Base-by-base conservation (phyloP, 345 rosid species). In the Lenwebbia sp. region DNA sequence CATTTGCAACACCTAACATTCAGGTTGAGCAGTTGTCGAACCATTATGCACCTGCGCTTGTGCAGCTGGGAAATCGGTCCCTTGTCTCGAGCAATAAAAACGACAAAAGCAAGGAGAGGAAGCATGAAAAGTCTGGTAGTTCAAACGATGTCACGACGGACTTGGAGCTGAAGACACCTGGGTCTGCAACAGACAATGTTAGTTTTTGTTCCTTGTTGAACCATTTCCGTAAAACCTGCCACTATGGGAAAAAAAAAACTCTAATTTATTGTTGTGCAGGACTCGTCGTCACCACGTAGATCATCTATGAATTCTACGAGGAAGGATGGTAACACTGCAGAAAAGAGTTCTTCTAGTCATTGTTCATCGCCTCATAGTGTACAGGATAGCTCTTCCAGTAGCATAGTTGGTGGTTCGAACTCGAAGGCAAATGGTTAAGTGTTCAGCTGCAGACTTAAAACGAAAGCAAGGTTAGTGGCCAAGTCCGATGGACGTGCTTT, bases 101-200 rank as follows among this genome's bases (percentile, higher is more conserved):
- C 52, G 90, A 92, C 44, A 91, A 87, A 90, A 85, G 88, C 85
- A 95, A 91, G 86, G 96, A 93, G 86, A 93, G 93, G 90, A 94
- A 90, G 87, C 82, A 85, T 53, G 94, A 92, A 83, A 94, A 92
- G 85, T 88, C 90, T 40, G 90, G 88, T 85, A 93, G 90, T 85
- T 95, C 98, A 22, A 91, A 92, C 55, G 94, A 95, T 84, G 94
- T 96, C 25, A 90, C 93, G 23, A 95, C 98, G 21, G 95, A 96
- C 84, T 93, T 96, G 54, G 98, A 94, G 93, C 89, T 96, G 89
- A 96, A 96, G 89, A 95, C 95, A 74, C 98, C 99, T 23, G 98
- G 98, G 82, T 94, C 96, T 23, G 90, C 94, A 5, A 88, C 90
- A 51, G 95, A 96, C 87, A 91, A 94, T 95, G 99, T 96, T 81